Evolutionary conservation across 306 rosid genomes (phyloP).

Genomic region (Benincasa hispida): DNA sequence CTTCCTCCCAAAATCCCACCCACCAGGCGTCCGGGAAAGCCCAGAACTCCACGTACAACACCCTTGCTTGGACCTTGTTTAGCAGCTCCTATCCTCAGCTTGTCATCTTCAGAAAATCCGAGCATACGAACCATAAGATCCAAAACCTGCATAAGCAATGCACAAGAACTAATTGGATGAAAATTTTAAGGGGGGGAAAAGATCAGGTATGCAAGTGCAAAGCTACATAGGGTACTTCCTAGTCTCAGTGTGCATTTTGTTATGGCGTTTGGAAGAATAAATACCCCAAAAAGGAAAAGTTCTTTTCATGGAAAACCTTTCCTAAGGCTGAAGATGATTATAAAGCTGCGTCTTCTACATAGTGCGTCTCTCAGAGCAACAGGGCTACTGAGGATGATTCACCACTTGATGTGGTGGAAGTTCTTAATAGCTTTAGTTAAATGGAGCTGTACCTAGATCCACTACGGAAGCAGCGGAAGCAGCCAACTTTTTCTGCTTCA

Average conservation of each 20-base stretch:
- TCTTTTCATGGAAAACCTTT: not conserved
- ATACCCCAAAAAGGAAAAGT: not conserved
- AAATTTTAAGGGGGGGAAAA: not conserved
- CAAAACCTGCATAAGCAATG: constrained; percentile 45
- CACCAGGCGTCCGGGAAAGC: constrained; percentile 87
- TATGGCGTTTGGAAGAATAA: not conserved
- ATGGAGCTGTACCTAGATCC: not conserved
- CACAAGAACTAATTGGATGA: constrained; percentile 1
- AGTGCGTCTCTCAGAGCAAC: not conserved
- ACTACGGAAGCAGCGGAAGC: not conserved
- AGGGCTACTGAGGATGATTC: not conserved
- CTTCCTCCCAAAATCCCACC: constrained; percentile 84
- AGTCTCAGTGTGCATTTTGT: not conserved
- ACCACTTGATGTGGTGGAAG: not conserved
- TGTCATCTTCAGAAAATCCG: constrained; percentile 86
- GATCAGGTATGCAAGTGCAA: not conserved
- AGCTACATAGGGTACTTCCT: not conserved
- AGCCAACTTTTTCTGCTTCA: not conserved
- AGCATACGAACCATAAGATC: constrained; percentile 98
- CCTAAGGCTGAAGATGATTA: not conserved
- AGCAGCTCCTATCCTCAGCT: constrained; percentile 83
- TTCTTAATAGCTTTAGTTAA: not conserved
- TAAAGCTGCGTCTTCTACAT: not conserved
- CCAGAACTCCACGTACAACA: constrained; percentile 91
- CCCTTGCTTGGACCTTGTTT: constrained; percentile 83